Evolutionary conservation across 495 filamentous ascomycete species (phyloP).

Genomic region (Parmelia sp.): DNA sequence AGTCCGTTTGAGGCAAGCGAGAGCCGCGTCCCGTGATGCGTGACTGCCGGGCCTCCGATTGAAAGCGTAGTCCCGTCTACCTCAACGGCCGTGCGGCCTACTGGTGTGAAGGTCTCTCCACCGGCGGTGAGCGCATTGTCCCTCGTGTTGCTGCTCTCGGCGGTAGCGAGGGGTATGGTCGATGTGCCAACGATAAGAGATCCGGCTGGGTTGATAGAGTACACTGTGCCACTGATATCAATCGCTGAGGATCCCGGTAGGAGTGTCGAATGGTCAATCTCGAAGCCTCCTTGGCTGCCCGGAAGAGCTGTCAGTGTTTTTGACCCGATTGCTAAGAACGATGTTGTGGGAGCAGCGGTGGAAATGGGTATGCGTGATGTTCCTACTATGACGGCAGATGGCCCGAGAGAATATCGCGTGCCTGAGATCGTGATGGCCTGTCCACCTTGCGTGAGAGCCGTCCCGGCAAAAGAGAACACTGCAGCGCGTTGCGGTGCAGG

Average conservation of each 20-base stretch:
- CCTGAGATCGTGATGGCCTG: background rate
- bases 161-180: slow-evolving; percentile 11
- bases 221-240: slow-evolving; percentile 7
- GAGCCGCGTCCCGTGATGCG: background rate
- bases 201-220: slow-evolving; percentile 11
- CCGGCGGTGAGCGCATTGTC: slow-evolving; percentile 8
- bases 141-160: background rate
- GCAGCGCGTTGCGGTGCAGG: background rate
- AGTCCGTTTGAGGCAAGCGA: slow-evolving; percentile 13
- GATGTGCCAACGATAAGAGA: slow-evolving; percentile 15
- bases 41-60: background rate
- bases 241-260: slow-evolving; percentile 3
- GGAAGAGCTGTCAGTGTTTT: background rate
- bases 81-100: slow-evolving; percentile 7
- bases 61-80: slow-evolving; percentile 12
- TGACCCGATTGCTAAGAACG: background rate
- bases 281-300: background rate
- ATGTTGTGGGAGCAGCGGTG: background rate
- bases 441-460: background rate
- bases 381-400: background rate
- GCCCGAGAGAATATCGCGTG: background rate
- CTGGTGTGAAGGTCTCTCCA: slow-evolving; percentile 13
- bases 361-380: background rate
- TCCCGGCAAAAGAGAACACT: background rate
- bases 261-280: slow-evolving; percentile 9